A percentile compares a stretch with the other conserved stretches of the same genome.
Conservation (phyloP, 441 rosid species). For the Kokia cookei region DNA sequence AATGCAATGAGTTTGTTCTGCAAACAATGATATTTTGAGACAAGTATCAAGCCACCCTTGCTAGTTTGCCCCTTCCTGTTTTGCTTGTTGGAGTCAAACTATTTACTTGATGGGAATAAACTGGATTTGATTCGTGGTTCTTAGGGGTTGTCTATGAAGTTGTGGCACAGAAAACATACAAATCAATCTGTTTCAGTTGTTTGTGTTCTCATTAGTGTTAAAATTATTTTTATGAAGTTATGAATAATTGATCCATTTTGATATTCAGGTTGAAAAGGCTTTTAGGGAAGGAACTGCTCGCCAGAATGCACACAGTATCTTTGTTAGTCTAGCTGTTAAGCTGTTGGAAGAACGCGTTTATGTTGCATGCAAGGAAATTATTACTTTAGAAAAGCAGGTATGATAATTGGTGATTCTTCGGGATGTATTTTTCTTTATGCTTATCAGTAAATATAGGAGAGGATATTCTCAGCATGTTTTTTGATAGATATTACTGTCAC, state of each 20-base stretch:
- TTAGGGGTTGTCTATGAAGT: neutral
- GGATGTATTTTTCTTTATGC: conserved; percentile 5
- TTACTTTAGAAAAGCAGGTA: conserved; percentile 93
- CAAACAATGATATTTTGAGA: neutral
- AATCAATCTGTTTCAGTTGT: neutral
- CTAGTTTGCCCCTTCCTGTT: neutral
- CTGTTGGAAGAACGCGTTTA: conserved; percentile 88
- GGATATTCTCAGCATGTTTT: neutral
- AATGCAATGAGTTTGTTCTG: neutral
- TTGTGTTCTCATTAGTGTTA: neutral
- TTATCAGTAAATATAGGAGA: conserved; percentile 1
- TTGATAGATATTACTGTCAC: conserved; percentile 10
- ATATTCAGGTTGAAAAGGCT: conserved; percentile 91
- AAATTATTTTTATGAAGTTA: neutral
- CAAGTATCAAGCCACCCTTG: neutral
- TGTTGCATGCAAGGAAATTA: conserved; percentile 95
- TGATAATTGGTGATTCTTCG: conserved; percentile 12
- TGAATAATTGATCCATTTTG: neutral
- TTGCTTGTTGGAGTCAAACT: neutral
- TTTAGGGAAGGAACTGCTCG: conserved; percentile 99
- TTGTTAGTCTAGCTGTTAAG: conserved; percentile 79
- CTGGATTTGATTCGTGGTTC: neutral
- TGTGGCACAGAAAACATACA: conserved; percentile 2
- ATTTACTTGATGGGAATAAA: neutral
- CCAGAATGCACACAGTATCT: conserved; percentile 94